A percentile compares a stretch with the other conserved stretches of the same genome.
Conservation (phyloP, 192 early-diverging fungal species). For the Umbelopsis isabellina region DNA sequence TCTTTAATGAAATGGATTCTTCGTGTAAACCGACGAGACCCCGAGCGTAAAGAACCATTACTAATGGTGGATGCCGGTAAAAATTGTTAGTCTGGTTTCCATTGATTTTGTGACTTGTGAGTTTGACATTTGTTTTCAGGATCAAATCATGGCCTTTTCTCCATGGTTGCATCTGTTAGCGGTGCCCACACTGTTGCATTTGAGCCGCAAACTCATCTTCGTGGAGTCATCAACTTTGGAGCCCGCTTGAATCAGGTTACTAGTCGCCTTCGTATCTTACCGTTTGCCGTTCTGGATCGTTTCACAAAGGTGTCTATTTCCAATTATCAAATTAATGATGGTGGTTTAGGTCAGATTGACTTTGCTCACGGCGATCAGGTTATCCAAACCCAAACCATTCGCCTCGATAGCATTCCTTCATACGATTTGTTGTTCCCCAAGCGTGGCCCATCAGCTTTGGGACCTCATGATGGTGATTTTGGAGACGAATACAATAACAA, state of each 20-base stretch:
- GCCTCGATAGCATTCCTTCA: conserved; percentile 33
- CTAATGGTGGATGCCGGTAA: conserved; percentile 44
- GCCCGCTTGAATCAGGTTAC: conserved; percentile 32
- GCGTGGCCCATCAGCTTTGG: not conserved
- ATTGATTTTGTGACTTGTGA: not conserved
- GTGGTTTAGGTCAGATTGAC: conserved; percentile 33
- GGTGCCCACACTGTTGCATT: conserved; percentile 41
- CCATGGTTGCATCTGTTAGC: conserved; percentile 41
- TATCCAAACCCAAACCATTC: conserved; percentile 41
- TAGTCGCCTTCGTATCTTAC: conserved; percentile 31
- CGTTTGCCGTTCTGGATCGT: conserved; percentile 41
- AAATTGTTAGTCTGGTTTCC: not conserved
- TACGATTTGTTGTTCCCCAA: conserved; percentile 31
- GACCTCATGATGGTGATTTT: conserved; percentile 23
- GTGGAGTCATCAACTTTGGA: conserved; percentile 40
- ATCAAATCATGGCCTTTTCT: conserved; percentile 43
- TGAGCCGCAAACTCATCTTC: conserved; percentile 43
- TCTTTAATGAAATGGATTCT: conserved; percentile 44
- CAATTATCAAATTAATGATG: conserved; percentile 32
- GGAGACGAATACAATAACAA: conserved; percentile 31
- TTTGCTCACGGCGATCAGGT: conserved; percentile 6
- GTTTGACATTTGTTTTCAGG: conserved; percentile 10
- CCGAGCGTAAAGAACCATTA: conserved; percentile 27
- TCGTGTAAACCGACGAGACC: conserved; percentile 39
- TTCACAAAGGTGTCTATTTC: conserved; percentile 35